These are phyloP conservation scores for Suillus alpinus DNA, from an alignment of 768 basidiomycete genomes.

Conservation along the genomic window DNA sequence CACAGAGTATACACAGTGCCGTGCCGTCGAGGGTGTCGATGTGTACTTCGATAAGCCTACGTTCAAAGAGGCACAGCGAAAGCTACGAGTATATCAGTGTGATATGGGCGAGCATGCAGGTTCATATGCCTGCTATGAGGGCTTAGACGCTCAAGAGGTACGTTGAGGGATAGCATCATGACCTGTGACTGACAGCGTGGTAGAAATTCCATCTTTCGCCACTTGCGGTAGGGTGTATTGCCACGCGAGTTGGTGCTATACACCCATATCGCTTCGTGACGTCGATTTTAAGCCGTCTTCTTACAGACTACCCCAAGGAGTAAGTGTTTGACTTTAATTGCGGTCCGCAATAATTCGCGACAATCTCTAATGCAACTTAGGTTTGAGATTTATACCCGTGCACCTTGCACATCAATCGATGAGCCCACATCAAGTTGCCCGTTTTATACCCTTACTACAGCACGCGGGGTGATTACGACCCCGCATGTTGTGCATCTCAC, in stretches of 20 bases:
- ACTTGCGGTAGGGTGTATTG: conserved; percentile 47
- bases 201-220: conserved; percentile 52
- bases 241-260: conserved; percentile 55
- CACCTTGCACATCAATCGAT: conserved; percentile 38
- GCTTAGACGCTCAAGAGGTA: conserved; percentile 34
- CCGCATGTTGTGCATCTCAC: conserved; percentile 51
- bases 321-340: conserved; percentile 18
- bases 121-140: conserved; percentile 26
- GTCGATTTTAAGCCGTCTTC: conserved; percentile 50
- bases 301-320: conserved; percentile 43
- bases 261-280: conserved; percentile 74
- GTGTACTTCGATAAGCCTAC: conserved; percentile 30
- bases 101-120: conserved; percentile 52
- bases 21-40: conserved; percentile 32
- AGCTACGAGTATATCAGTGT: conserved; percentile 41
- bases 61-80: conserved; percentile 39
- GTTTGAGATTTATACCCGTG: conserved; percentile 43
- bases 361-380: conserved; percentile 9
- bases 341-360: conserved; percentile 11
- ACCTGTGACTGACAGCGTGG: neutral
- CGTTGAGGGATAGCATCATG: conserved; percentile 7
- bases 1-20: conserved; percentile 23
- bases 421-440: conserved; percentile 19
- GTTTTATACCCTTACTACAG: conserved; percentile 40
- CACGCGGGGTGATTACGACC: conserved; percentile 38